phyloP scores from a whole-genome alignment of 192 early-diverging fungal species.

The Backusella liffmaniae region DNA sequence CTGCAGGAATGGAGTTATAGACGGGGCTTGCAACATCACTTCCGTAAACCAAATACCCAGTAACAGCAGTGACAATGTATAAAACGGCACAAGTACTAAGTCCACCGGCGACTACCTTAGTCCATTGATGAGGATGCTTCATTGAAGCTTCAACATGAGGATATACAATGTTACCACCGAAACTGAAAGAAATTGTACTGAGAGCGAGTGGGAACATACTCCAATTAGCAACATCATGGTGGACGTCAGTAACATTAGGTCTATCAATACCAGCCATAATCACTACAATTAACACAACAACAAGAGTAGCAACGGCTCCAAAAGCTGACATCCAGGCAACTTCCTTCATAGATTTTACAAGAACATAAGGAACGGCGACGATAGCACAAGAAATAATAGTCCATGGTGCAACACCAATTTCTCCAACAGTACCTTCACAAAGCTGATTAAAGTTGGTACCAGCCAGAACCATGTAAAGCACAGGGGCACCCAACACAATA shows the following conservation, averaged over 20 bases:
- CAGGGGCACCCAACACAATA: constrained; percentile 66
- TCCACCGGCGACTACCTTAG: constrained; percentile 62
- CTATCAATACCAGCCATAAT: constrained; percentile 50
- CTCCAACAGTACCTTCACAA: constrained; percentile 34
- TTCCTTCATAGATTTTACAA: constrained; percentile 77
- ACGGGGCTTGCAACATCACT: constrained; percentile 65
- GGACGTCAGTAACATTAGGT: constrained; percentile 31
- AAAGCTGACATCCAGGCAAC: constrained; percentile 73
- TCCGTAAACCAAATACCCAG: constrained; percentile 77
- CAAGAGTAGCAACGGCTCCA: constrained; percentile 70
- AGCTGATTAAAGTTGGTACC: constrained; percentile 71
- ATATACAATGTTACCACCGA: constrained; percentile 62
- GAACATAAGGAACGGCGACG: constrained; percentile 69
- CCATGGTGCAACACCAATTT: constrained; percentile 56
- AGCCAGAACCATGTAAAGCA: constrained; percentile 72
- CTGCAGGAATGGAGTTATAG: constrained; percentile 65
- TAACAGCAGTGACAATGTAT: constrained; percentile 66
- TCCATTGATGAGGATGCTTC: constrained; percentile 66
- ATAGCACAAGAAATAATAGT: constrained; percentile 60
- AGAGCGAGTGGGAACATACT: constrained; percentile 70
- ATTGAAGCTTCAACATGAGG: constrained; percentile 79
- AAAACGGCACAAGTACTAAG: constrained; percentile 65
- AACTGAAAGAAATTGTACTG: constrained; percentile 80
- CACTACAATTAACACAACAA: constrained; percentile 73
- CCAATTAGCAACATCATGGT: constrained; percentile 55